Conservation (phyloP, 1,139 yeast species). For the Hansenula sp. region DNA sequence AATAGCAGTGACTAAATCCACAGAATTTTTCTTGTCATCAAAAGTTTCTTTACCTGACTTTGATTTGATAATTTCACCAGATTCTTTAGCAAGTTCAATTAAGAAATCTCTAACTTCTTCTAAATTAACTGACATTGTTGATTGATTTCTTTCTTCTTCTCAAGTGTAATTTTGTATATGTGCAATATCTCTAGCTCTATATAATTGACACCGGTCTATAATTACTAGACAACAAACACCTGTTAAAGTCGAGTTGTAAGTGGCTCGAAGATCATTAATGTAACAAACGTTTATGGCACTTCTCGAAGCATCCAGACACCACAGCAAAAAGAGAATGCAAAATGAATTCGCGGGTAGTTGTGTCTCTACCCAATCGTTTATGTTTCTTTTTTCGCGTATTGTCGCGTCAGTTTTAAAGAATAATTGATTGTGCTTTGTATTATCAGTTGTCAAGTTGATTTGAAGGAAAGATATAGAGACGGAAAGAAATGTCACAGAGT, state of each 20-base stretch:
- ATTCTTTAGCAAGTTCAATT: conserved; percentile 44
- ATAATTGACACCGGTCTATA: no score
- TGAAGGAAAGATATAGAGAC: no score
- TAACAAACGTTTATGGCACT: not conserved
- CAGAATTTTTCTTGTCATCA: conserved; percentile 52
- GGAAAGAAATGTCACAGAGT: no score
- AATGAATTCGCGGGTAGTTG: not conserved
- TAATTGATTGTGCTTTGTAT: no score
- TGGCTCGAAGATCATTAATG: not conserved
- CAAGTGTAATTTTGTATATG: no score
- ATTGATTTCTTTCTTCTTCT: no score
- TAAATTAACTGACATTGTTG: conserved; percentile 23
- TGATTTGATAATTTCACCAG: conserved; percentile 43
- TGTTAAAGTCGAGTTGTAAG: no score
- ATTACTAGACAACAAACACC: no score
- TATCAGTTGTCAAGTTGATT: no score
- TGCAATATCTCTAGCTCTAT: no score
- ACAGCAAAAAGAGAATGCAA: no score
- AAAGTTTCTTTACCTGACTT: conserved; percentile 43
- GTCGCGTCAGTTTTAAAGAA: no score
- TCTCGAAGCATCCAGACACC: not conserved
- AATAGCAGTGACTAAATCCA: conserved; percentile 54
- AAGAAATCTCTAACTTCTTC: conserved; percentile 35
- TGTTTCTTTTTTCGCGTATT: not conserved
- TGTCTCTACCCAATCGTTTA: not conserved